A percentile compares a stretch with the other conserved stretches of the same genome.
Evolutionary conservation across 495 filamentous ascomycete species (phyloP).

Genomic region (Talaromyces ruber): DNA sequence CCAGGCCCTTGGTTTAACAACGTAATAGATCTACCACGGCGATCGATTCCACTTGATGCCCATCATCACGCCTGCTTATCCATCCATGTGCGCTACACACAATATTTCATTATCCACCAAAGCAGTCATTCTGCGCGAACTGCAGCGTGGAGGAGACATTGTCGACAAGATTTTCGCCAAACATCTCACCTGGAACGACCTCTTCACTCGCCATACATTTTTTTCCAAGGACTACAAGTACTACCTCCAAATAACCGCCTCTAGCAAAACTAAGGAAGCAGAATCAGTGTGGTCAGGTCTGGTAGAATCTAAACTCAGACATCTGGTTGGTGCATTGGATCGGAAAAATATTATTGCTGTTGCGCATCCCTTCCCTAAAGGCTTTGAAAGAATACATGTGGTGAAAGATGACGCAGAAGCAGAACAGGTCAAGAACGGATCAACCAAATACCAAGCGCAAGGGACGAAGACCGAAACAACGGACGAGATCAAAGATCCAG

Average conservation of each 20-base stretch:
- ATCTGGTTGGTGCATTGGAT: slow-evolving; percentile 75
- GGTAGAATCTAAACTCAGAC: slow-evolving; percentile 85
- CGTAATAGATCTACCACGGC: slow-evolving; percentile 59
- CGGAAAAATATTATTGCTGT: slow-evolving; percentile 62
- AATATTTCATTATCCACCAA: slow-evolving; percentile 85
- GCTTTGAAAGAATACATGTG: slow-evolving; percentile 71
- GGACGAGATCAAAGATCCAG: slow-evolving; percentile 47
- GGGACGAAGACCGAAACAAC: slow-evolving; percentile 51
- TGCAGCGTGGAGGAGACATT: slow-evolving; percentile 68
- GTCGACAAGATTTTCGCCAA: slow-evolving; percentile 72
- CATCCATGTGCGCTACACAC: slow-evolving; percentile 93
- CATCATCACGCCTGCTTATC: slow-evolving; percentile 93
- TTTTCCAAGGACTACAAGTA: slow-evolving; percentile 91
- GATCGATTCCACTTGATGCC: slow-evolving; percentile 90
- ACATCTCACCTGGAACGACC: slow-evolving; percentile 70
- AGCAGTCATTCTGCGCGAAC: slow-evolving; percentile 70
- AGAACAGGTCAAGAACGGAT: slow-evolving; percentile 61
- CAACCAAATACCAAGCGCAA: slow-evolving; percentile 56
- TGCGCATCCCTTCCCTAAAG: slow-evolving; percentile 88
- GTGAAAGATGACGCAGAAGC: slow-evolving; percentile 65
- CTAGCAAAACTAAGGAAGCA: slow-evolving; percentile 75
- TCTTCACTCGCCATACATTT: slow-evolving; percentile 83
- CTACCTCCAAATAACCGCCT: slow-evolving; percentile 83
- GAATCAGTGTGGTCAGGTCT: slow-evolving; percentile 83
- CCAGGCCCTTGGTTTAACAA: background rate